Evolutionary conservation across 768 basidiomycete species (phyloP).

Genomic region (Boletellus ananiceps): DNA sequence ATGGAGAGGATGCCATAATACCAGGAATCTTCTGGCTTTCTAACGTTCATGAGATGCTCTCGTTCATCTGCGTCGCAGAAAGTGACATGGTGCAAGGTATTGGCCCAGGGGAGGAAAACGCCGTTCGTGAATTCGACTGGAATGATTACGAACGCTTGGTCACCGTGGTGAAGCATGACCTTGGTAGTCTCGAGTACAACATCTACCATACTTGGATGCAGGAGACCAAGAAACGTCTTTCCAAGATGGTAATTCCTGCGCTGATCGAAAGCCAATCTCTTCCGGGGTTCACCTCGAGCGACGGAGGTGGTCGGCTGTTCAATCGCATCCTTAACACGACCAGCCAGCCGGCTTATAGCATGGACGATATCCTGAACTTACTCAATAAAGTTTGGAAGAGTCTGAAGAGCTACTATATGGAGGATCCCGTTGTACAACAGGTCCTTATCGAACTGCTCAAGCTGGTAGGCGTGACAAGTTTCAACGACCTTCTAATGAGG

Average conservation of each 20-base stretch:
- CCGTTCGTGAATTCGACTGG: constrained; percentile 93
- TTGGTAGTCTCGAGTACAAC: constrained; percentile 98
- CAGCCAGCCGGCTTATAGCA: constrained; percentile 85
- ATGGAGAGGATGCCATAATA: constrained; percentile 89
- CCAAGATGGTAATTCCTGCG: constrained; percentile 99
- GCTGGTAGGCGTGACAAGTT: constrained; percentile 92
- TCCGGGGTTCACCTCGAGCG: constrained; percentile 95
- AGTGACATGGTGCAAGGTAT: constrained; percentile 98
- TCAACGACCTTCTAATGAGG: constrained; percentile 97
- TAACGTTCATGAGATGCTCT: constrained; percentile 98
- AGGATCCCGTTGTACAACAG: constrained; percentile 94
- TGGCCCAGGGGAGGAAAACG: constrained; percentile 90
- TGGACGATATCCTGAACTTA: constrained; percentile 97
- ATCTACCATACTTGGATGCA: constrained; percentile 99
- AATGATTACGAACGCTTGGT: constrained; percentile 94
- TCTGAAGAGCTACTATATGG: constrained; percentile 97
- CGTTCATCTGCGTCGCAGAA: constrained; percentile 98
- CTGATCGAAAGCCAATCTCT: constrained; percentile 96
- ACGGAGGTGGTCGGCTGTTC: constrained; percentile 90
- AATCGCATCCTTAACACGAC: constrained; percentile 87
- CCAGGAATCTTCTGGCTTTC: constrained; percentile 99
- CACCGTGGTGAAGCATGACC: constrained; percentile 97
- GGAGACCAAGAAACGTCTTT: constrained; percentile 92
- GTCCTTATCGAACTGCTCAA: constrained; percentile 93
- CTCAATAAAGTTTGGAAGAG: constrained; percentile 98